A percentile compares a stretch with the other conserved stretches of the same genome.
phyloP scores from a whole-genome alignment of 257 asterid genomes.

The Verbascum thapsus region DNA sequence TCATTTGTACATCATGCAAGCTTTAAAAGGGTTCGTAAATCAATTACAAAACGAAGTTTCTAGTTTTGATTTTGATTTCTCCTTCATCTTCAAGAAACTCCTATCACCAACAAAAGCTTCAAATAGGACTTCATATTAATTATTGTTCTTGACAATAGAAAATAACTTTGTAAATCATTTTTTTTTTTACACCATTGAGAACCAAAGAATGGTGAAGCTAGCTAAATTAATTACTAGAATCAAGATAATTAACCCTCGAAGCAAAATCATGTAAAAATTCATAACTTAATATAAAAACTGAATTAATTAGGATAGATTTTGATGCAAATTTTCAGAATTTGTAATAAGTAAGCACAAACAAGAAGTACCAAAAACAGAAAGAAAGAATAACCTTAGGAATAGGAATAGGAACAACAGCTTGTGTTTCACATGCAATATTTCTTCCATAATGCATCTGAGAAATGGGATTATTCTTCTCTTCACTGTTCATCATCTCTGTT shows the following conservation, averaged over 20 bases:
- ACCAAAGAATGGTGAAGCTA: too few species aligned
- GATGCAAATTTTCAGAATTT: too few species aligned
- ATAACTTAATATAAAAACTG: too few species aligned
- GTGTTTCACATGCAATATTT: constrained; percentile 23
- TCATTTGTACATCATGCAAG: too few species aligned
- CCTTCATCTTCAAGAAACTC: background rate
- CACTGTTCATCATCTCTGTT: constrained; percentile 22
- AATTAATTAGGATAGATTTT: too few species aligned
- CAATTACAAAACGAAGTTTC: background rate
- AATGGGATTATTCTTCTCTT: constrained; percentile 15
- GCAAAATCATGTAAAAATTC: too few species aligned
- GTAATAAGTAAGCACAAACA: too few species aligned
- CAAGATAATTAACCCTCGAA: too few species aligned
- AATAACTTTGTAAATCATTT: too few species aligned
- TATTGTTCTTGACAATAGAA: too few species aligned
- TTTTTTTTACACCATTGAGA: too few species aligned
- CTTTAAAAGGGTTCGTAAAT: background rate
- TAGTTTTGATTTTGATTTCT: background rate
- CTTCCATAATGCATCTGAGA: constrained; percentile 23
- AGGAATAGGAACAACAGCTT: constrained; percentile 21
- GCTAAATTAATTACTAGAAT: background rate
- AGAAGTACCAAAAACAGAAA: background rate
- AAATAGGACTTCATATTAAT: too few species aligned
- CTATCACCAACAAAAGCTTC: background rate
- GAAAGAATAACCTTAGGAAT: constrained; percentile 15